phyloP scores from a whole-genome alignment of 2,329 filamentous ascomycete species.

The Beauveria australis region DNA sequence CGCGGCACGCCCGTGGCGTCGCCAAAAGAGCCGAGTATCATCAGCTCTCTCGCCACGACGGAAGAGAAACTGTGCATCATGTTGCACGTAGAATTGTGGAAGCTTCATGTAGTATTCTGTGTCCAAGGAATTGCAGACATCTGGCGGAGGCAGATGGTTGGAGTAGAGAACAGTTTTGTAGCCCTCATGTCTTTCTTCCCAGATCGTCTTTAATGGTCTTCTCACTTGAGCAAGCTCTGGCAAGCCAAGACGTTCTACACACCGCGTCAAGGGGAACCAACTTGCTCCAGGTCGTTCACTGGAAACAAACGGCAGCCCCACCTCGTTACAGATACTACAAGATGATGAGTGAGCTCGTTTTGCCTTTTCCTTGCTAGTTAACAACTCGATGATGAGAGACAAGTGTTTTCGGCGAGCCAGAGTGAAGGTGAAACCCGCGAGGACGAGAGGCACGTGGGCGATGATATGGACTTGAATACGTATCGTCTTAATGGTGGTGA shows the following conservation, averaged over 20 bases:
- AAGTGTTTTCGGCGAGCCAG: no score
- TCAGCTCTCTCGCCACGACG: not conserved
- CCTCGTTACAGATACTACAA: not conserved
- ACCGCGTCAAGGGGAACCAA: not conserved
- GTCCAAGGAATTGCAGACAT: not conserved
- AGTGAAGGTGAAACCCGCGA: no score
- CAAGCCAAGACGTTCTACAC: not conserved
- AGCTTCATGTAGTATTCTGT: not conserved
- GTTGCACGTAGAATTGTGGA: not conserved
- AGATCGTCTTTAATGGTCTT: not conserved
- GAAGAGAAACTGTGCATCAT: conserved; percentile 1
- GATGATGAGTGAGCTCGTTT: no score
- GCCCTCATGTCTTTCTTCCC: not conserved
- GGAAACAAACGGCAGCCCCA: not conserved
- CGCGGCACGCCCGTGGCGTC: not conserved
- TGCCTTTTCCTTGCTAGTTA: no score
- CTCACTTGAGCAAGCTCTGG: not conserved
- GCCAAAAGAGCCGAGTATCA: not conserved
- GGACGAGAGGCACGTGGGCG: no score
- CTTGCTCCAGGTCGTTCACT: not conserved
- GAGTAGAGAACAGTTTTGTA: not conserved
- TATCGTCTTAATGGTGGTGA: no score
- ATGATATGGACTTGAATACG: no score
- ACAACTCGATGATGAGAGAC: no score
- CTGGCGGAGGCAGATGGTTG: not conserved